Percentiles rank a stretch among this genome's conserved stretches.
Conservation (phyloP, 2,329 filamentous ascomycete species). For the Monascus ruber region DNA sequence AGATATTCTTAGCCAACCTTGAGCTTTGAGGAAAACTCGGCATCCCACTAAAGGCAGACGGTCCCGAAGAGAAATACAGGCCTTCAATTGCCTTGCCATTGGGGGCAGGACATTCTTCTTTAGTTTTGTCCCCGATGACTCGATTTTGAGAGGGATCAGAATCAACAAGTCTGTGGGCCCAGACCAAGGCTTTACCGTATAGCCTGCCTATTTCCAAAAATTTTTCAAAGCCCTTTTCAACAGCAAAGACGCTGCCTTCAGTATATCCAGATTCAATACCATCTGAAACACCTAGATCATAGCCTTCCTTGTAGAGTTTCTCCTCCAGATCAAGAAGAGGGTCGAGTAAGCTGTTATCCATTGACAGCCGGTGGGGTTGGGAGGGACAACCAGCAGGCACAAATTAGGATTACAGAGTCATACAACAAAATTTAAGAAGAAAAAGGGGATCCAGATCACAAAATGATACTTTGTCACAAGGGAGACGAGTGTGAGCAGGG, state of each 20-base stretch:
- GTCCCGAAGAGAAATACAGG: slow-evolving; percentile 10
- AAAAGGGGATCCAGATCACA: slow-evolving; percentile 10
- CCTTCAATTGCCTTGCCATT: neutral
- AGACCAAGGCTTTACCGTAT: slow-evolving; percentile 69
- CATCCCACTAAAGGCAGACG: slow-evolving; percentile 27
- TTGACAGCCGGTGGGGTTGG: slow-evolving; percentile 5
- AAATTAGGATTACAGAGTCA: neutral
- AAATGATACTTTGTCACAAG: neutral
- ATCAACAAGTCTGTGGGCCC: slow-evolving; percentile 58
- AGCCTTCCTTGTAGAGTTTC: slow-evolving; percentile 72
- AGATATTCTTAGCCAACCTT: slow-evolving; percentile 65
- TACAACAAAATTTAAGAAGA: neutral
- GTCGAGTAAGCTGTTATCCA: slow-evolving; percentile 43
- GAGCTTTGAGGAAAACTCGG: slow-evolving; percentile 43
- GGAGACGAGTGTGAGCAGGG: neutral
- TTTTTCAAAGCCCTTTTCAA: slow-evolving; percentile 90
- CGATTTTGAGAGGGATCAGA: slow-evolving; percentile 3
- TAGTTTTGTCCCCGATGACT: slow-evolving; percentile 4
- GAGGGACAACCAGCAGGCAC: neutral
- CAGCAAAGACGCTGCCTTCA: slow-evolving; percentile 81
- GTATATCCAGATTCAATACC: slow-evolving; percentile 66
- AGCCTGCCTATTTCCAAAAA: slow-evolving; percentile 70
- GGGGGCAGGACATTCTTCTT: slow-evolving; percentile 1
- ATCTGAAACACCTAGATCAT: slow-evolving; percentile 61
- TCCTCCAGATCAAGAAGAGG: slow-evolving; percentile 50